Base-by-base conservation (phyloP, 2,329 filamentous ascomycete genomes). In the Parascedosporium putredinis region DNA sequence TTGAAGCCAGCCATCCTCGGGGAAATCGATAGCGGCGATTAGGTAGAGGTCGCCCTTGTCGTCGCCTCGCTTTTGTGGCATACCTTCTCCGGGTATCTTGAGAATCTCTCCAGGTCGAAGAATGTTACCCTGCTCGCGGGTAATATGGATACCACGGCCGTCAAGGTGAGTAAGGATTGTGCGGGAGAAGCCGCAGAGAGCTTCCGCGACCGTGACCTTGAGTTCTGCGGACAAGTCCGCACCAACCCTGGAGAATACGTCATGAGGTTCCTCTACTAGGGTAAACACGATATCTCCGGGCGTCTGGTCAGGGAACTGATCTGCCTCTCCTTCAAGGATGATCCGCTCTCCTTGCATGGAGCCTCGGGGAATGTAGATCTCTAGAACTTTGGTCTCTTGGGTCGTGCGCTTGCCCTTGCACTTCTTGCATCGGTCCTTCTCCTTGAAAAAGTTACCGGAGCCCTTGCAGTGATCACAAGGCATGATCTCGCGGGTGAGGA, bases 351-450 rank as follows among this genome's bases (percentile, higher is more conserved):
- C 90, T 64, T 95, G 83, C 72, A 79, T 79, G 34, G 86, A 85
- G 44, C 91, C 91, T 48, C 86, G 81, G 8, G 91, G 89, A 53
- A 98, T 95, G 70, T 97, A 97, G 48, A 98, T 84, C 69, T 98
- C 93, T 53, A 98, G 74, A 3, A 91, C 86, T 72, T 97, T 98
- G 68, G 87, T 93, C 68, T 93, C 86, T 60, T 89, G 84, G 42
- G 82, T 81, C 12, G 88, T 89, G 54, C 88, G 80, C 66, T 86
- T 87, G 61, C 93, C 93, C 71, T 97, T 97, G 80, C 93, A 98
- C 74, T 93, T 96, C 76, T 95, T 95, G 75, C 93, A 98, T 63
- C 88, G 88, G 62, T 98, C 93, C 74, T 97, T 97, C 62, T 95
- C 88, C 67, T 91, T 91, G 71, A 83, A 95, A 61, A 90, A 82